Percentiles rank a stretch among this genome's conserved stretches.
Evolutionary conservation across 2,329 filamentous ascomycete species (phyloP).

Genomic region (Fusarium luffae): DNA sequence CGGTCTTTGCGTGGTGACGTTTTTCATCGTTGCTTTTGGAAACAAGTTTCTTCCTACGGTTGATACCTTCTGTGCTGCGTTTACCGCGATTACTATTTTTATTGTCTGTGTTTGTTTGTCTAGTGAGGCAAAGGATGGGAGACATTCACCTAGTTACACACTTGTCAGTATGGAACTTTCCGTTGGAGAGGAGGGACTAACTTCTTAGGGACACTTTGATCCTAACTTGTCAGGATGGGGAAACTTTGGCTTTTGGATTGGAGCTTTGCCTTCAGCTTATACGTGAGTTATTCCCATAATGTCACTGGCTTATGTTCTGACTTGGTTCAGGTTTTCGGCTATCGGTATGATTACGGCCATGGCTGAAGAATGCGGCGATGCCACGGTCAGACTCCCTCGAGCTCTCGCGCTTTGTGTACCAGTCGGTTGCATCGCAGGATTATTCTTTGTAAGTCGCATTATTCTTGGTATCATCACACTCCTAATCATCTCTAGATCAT

Average conservation of each 20-base stretch:
- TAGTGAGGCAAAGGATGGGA: slow-evolving; percentile 68
- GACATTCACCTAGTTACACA: slow-evolving; percentile 61
- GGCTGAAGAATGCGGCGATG: slow-evolving; percentile 69
- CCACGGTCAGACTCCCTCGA: slow-evolving; percentile 69
- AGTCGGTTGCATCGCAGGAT: slow-evolving; percentile 72
- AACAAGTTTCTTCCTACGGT: slow-evolving; percentile 68
- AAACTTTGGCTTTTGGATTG: slow-evolving; percentile 67
- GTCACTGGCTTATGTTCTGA: neutral
- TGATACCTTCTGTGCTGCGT: slow-evolving; percentile 77
- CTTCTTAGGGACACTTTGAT: slow-evolving; percentile 70
- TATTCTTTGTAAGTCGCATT: slow-evolving; percentile 62
- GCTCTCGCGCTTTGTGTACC: slow-evolving; percentile 74
- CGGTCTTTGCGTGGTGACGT: slow-evolving; percentile 70
- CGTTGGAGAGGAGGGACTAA: neutral
- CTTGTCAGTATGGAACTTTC: slow-evolving; percentile 19
- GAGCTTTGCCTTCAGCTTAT: slow-evolving; percentile 59
- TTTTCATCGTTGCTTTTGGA: slow-evolving; percentile 74
- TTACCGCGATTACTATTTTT: slow-evolving; percentile 75
- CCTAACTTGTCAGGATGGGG: slow-evolving; percentile 76
- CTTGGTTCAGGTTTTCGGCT: slow-evolving; percentile 50
- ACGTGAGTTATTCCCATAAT: slow-evolving; percentile 26
- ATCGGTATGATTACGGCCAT: slow-evolving; percentile 65
- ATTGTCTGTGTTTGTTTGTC: slow-evolving; percentile 67
- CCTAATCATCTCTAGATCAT: slow-evolving; percentile 28
- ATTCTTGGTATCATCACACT: fast-evolving